Base-by-base conservation (phyloP, 257 asterid genomes). In the Petunia secreta region DNA sequence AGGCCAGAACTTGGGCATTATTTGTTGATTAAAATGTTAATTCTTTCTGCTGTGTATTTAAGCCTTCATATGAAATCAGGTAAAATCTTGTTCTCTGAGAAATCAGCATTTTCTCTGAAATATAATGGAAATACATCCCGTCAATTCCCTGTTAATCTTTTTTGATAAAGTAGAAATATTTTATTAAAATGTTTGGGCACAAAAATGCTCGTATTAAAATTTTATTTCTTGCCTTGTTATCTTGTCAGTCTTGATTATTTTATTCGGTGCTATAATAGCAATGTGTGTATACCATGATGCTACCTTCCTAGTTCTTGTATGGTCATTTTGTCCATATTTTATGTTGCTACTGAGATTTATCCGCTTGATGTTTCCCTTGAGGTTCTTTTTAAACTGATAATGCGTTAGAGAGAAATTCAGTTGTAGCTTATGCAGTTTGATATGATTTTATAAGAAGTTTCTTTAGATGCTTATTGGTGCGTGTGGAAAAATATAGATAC, bases 361-460 rank as follows among this genome's bases (percentile, higher is more conserved):
- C 77, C 50, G 62, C 62, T 73, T 50, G 77, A 50, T 73, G 77
- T 73, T 50, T 73, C 48, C 77, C 62, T 73, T 73, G 77, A 60
- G 44, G 4, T 71, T 71, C 60, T 71, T 71, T 48, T 48, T 73
- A 25, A 25, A 73, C 62, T 34, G 1, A 16, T 58, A 4, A 44
- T 73, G 77, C 36, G 46, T 73, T 48, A 52, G 77, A 73, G 77
- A 73, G 44, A 50, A 73, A 50, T 73, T 73, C 36, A 73, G 46
- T 48, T 1, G 7, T 73, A 36, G 62, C 0, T 50, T 62, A 50
- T 73, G 77, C 44, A 73, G 62, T 52, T 13, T 73, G 77, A 34
- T 52, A 62, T 71, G 53, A 46, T 6, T 44, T 69, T 40, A 38
- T 62, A 5, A 73, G 10, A 79, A 71, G 44, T 52, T 77, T 52